phyloP scores from a whole-genome alignment of 148 eudicot species.

The Nyssa sinensis region DNA sequence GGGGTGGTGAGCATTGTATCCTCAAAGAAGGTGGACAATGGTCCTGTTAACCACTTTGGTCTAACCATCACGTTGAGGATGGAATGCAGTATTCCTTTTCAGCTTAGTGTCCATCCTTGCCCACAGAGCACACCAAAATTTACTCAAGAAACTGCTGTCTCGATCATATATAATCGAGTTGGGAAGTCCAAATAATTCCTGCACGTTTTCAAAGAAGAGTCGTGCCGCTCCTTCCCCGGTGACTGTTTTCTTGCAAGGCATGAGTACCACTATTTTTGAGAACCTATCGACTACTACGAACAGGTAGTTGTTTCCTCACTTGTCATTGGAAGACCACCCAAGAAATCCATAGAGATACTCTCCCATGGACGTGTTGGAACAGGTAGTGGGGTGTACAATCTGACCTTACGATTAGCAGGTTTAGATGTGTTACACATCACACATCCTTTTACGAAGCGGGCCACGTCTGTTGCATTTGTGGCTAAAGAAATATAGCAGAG shows the following conservation, averaged over 20 bases:
- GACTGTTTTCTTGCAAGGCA: background rate
- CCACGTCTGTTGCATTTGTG: background rate
- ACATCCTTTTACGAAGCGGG: background rate
- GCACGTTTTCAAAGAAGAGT: background rate
- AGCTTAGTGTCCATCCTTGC: background rate
- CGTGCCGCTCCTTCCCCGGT: background rate
- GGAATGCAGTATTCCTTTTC: background rate
- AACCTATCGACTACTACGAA: background rate
- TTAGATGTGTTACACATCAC: background rate
- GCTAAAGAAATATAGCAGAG: background rate
- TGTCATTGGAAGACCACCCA: background rate
- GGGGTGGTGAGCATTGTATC: background rate
- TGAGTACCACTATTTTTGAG: background rate
- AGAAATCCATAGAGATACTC: background rate
- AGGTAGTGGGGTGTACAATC: background rate
- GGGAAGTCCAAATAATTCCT: background rate
- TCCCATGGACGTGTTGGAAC: background rate
- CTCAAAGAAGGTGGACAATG: background rate
- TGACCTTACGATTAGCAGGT: background rate
- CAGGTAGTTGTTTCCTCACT: background rate
- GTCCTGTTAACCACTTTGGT: background rate
- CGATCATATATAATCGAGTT: background rate
- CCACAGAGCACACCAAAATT: background rate
- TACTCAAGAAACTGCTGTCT: background rate
- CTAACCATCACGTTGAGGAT: background rate